Base-by-base conservation (phyloP, 805 yeast genomes). In the Tetrapisispora taiwanensis region DNA sequence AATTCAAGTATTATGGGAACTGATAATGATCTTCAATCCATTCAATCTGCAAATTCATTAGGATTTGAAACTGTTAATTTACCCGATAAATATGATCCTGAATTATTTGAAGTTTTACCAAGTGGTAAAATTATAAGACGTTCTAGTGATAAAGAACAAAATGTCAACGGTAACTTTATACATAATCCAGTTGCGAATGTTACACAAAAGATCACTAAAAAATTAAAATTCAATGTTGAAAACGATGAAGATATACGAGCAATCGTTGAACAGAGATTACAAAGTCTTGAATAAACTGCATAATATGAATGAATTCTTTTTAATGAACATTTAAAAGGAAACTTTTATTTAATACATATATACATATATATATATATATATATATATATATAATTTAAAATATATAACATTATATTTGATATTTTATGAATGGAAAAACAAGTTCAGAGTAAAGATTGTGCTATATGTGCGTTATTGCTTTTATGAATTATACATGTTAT, bases 51-150 rank as follows among this genome's bases (percentile, higher is more conserved):
- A 4, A 27, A 31, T 12, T 26, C 39, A 10, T 6, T 22, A 7
- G 19, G 17, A 7, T n/a, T 35, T 24, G 27, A 35, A 41, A 20
- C 5, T 14, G n/a, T 8, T 13, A n/a, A 7, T 4, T 30, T 41
- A 20, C 35, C 36, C 3, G 32, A 30, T 10, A 45, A 37, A 9
- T 52, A 48, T 36, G 53, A 59, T 36, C 55, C 59, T 18, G 56
- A 59, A 4, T 61, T 66, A 27, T 73, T 68, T 52, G 90, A 81
- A 51, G 65, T 79, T 38, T 68, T 84, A 46, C 94, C 94, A 1
- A 80, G 89, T 58, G 94, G 95, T 31, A 76, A 80, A 49, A 63
- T 77, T 14, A 68, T 84, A 19, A 73, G 61, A 55, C 71, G 65
- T 59, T 10, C 38, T 47, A 39, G 30, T 51, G 51, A 42, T 48